These are phyloP conservation scores for Cyberlindnera mississippiensis DNA, from an alignment of 805 yeast species.

Conservation along the genomic window DNA sequence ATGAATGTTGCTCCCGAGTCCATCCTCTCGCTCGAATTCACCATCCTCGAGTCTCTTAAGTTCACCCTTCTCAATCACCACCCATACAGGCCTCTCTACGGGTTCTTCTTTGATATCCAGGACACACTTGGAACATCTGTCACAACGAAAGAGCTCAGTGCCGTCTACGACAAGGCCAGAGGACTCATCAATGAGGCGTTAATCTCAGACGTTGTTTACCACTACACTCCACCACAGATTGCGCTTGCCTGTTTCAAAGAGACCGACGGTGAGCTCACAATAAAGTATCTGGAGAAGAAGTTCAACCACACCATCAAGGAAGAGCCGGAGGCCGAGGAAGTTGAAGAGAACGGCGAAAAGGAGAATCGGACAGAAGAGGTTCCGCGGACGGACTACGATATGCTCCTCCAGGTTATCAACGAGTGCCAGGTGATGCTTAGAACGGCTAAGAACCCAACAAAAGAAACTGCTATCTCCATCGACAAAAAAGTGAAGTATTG, in stretches of 20 bases:
- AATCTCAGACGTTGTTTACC: constrained; percentile 69
- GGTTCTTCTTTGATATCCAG: constrained; percentile 90
- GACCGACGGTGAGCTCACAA: constrained; percentile 59
- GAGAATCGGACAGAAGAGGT: constrained; percentile 6
- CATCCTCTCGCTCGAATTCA: constrained; percentile 76
- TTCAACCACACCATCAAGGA: constrained; percentile 31
- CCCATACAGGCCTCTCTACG: constrained; percentile 87
- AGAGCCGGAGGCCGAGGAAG: constrained; percentile 15
- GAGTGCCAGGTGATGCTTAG: constrained; percentile 47
- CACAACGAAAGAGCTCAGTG: constrained; percentile 57
- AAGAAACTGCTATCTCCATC: constrained; percentile 58
- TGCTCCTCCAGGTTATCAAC: constrained; percentile 41
- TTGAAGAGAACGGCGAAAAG: constrained; percentile 13
- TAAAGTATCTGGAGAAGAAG: constrained; percentile 63
- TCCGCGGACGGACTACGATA: constrained; percentile 31
- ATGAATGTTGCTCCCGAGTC: constrained; percentile 52
- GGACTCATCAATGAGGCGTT: constrained; percentile 62
- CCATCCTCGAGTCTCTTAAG: constrained; percentile 63
- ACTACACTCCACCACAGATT: constrained; percentile 91
- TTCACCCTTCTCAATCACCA: constrained; percentile 86
- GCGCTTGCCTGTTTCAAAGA: constrained; percentile 82
- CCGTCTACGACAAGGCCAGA: constrained; percentile 67
- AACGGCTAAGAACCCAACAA: constrained; percentile 41
- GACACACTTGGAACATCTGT: constrained; percentile 37
- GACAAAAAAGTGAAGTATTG: constrained; percentile 63